Percentiles rank a stretch among this genome's conserved stretches.
Conservation (phyloP, 2,329 filamentous ascomycete genomes). For the Aspergillus brunneoviolaceus region DNA sequence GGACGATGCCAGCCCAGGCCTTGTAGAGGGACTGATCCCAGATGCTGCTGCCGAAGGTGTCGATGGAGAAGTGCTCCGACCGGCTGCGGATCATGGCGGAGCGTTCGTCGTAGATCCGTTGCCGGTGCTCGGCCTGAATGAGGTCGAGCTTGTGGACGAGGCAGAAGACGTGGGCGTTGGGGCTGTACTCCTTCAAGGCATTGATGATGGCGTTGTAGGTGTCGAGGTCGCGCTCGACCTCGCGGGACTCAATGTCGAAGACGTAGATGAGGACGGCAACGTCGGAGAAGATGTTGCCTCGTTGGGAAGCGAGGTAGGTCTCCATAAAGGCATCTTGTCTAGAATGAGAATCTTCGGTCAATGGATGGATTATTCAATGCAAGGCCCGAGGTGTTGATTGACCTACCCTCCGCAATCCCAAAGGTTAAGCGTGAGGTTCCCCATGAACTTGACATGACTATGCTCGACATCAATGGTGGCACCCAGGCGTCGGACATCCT, state of each 20-base stretch:
- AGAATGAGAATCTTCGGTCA: slow-evolving; percentile 9
- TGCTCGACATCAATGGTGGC: slow-evolving; percentile 98
- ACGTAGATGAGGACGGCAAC: slow-evolving; percentile 98
- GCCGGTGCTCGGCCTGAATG: slow-evolving; percentile 75
- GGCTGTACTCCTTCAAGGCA: slow-evolving; percentile 82
- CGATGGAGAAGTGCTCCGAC: slow-evolving; percentile 70
- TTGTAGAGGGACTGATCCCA: slow-evolving; percentile 99
- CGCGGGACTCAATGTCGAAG: slow-evolving; percentile 95
- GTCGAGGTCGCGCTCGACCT: slow-evolving; percentile 87
- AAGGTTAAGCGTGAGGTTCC: slow-evolving; percentile 92
- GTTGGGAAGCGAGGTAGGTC: slow-evolving; percentile 94
- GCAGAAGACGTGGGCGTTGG: slow-evolving; percentile 80
- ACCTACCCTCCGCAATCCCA: slow-evolving; percentile 93
- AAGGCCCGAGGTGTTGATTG: background rate
- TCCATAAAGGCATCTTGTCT: slow-evolving; percentile 98
- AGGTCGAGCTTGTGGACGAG: slow-evolving; percentile 99
- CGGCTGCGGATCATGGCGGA: slow-evolving; percentile 74
- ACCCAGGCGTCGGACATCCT: slow-evolving; percentile 87
- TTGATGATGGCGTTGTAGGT: slow-evolving; percentile 90
- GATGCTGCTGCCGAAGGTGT: slow-evolving; percentile 92
- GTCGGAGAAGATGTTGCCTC: slow-evolving; percentile 93
- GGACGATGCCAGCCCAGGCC: slow-evolving; percentile 97
- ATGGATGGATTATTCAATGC: background rate
- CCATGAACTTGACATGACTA: slow-evolving; percentile 97
- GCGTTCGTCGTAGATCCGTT: slow-evolving; percentile 80